Conservation (phyloP, 164 flowering plant species). For the Chimonanthus salicifolius region DNA sequence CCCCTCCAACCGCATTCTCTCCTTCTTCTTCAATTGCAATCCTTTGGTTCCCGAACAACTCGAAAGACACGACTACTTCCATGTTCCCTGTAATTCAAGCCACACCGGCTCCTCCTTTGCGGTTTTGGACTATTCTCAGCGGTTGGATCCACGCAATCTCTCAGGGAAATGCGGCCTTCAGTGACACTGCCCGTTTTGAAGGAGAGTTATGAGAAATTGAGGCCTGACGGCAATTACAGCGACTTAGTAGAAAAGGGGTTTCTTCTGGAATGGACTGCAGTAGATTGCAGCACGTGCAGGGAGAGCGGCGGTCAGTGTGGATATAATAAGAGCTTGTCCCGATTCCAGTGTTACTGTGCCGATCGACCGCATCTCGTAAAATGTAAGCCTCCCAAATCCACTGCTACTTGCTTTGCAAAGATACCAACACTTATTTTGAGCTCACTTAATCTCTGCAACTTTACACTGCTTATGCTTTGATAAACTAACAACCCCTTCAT, state of each 20-base stretch:
- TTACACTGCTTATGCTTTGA: no score
- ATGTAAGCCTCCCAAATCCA: not conserved
- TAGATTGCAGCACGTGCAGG: conserved; percentile 36
- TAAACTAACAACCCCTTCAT: no score
- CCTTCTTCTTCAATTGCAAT: conserved; percentile 39
- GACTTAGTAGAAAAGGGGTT: conserved; percentile 39
- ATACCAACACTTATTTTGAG: no score
- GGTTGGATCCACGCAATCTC: not conserved
- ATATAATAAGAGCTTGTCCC: conserved; percentile 9
- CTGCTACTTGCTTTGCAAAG: no score
- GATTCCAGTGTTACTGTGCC: not conserved
- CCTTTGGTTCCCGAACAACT: not conserved
- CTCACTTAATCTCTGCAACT: no score
- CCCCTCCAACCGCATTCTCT: conserved; percentile 20
- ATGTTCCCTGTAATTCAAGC: conserved; percentile 21
- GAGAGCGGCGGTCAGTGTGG: conserved; percentile 43
- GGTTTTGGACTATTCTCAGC: conserved; percentile 15
- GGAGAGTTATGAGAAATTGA: not conserved
- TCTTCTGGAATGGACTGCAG: conserved; percentile 36
- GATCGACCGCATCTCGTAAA: not conserved
- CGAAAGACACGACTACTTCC: not conserved
- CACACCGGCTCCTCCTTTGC: conserved; percentile 23
- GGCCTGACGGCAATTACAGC: conserved; percentile 5
- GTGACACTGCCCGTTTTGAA: not conserved
- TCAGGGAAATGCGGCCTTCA: not conserved